Percentiles rank a stretch among this genome's conserved stretches.
Conservation (phyloP, 164 flowering plant genomes). For the Magnolia officinalis region DNA sequence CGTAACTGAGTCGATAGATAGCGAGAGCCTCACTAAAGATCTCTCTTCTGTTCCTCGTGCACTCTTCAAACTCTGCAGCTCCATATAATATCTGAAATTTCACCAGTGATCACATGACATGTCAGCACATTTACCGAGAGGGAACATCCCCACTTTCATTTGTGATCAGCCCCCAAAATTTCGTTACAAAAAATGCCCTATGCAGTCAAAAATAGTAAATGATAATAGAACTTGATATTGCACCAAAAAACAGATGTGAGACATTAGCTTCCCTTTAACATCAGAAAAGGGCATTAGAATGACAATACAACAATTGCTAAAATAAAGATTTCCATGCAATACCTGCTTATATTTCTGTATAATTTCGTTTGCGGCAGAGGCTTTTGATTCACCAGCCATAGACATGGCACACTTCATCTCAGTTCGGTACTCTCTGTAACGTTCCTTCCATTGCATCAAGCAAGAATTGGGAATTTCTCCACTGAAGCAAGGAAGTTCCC, state of each 20-base stretch:
- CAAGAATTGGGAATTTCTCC: constrained; percentile 29
- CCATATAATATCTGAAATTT: constrained; percentile 50
- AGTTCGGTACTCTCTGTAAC: constrained; percentile 37
- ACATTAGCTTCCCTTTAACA: background rate
- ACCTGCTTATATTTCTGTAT: constrained; percentile 65
- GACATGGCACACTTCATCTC: constrained; percentile 56
- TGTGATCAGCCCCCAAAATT: background rate
- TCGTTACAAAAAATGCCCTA: too few relatives aligned
- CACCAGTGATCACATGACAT: background rate
- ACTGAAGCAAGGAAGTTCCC: constrained; percentile 53
- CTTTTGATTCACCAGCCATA: constrained; percentile 15
- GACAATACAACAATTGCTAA: too few relatives aligned
- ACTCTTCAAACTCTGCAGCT: constrained; percentile 46
- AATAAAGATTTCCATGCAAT: background rate
- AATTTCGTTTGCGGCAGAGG: constrained; percentile 36
- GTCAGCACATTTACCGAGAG: background rate
- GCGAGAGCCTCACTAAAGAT: constrained; percentile 62
- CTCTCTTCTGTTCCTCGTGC: constrained; percentile 32
- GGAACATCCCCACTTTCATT: background rate
- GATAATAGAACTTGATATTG: background rate
- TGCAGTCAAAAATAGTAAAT: background rate
- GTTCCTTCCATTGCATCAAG: constrained; percentile 34
- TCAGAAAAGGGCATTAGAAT: background rate
- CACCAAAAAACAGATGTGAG: background rate
- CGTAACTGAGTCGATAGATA: constrained; percentile 51